Conservation (phyloP, 2,329 filamentous ascomycete species). For the Trichoderma lentiforme region DNA sequence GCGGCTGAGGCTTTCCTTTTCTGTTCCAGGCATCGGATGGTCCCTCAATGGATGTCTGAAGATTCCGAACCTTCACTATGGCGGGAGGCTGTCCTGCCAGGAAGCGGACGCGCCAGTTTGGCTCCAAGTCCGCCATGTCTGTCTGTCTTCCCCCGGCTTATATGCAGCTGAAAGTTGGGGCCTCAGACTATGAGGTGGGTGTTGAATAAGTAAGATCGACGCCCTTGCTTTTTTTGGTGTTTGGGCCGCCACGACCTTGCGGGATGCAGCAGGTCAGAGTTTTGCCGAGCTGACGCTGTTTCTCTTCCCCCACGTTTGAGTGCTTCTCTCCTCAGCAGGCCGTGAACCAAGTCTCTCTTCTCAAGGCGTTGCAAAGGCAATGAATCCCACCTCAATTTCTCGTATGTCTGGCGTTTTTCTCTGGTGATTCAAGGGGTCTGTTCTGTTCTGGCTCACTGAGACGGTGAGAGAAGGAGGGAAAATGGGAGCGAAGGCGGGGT, state of each 20-base stretch:
- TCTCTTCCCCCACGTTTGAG: neutral
- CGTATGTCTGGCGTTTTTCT: neutral
- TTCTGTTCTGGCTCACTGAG: neutral
- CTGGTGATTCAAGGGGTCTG: neutral
- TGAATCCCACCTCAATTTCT: neutral
- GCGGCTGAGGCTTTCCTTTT: slow-evolving; percentile 55
- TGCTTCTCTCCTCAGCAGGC: neutral
- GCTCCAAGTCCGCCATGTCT: slow-evolving; percentile 23
- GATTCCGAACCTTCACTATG: slow-evolving; percentile 58
- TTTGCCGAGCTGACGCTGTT: neutral
- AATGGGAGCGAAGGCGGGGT: slow-evolving; percentile 7
- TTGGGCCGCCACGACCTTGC: neutral
- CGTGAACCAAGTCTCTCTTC: neutral
- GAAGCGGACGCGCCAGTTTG: slow-evolving; percentile 26
- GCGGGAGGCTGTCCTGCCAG: slow-evolving; percentile 35
- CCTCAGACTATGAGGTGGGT: neutral
- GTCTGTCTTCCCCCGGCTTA: neutral
- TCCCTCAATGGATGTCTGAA: slow-evolving; percentile 55
- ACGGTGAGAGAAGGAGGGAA: slow-evolving; percentile 13
- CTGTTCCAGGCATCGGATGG: slow-evolving; percentile 68
- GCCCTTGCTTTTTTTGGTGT: neutral
- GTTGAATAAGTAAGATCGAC: neutral
- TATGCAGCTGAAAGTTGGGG: neutral
- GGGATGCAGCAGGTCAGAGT: neutral
- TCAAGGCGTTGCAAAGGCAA: neutral